Percentiles rank a stretch among this genome's conserved stretches.
Evolutionary conservation across 2,329 filamentous ascomycete genomes (phyloP).

Genomic region (Monosporascus sp.): DNA sequence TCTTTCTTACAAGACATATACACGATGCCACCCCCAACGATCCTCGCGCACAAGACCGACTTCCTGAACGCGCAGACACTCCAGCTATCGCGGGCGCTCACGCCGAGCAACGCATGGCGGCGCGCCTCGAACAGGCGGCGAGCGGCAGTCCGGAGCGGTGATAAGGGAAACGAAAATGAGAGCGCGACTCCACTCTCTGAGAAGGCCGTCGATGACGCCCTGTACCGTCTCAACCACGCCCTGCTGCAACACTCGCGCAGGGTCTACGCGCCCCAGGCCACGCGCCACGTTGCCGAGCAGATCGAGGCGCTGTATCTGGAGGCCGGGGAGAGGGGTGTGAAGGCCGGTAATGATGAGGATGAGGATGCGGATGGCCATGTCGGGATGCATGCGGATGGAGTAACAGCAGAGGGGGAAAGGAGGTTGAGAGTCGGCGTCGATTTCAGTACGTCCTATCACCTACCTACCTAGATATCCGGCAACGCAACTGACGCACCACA

Average conservation of each 20-base stretch:
- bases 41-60: conserved; percentile 57
- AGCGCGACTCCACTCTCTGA: conserved; percentile 36
- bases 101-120: conserved; percentile 51
- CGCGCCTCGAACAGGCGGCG: conserved; percentile 36
- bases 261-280: conserved; percentile 64
- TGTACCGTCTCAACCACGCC: conserved; percentile 54
- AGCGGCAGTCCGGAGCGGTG: conserved; percentile 15
- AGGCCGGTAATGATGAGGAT: conserved; percentile 32
- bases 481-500: not conserved
- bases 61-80: conserved; percentile 61
- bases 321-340: conserved; percentile 31
- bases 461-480: not conserved
- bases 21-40: conserved; percentile 41
- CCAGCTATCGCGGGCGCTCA: conserved; percentile 54
- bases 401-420: conserved; percentile 29
- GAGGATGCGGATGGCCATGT: conserved; percentile 25
- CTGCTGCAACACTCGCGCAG: conserved; percentile 61
- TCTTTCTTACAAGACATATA: too few relatives aligned
- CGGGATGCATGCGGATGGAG: conserved; percentile 10
- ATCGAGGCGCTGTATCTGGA: conserved; percentile 61
- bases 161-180: conserved; percentile 22
- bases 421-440: conserved; percentile 16
- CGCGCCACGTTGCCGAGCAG: conserved; percentile 67
- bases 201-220: conserved; percentile 49
- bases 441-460: conserved; percentile 14